These are phyloP conservation scores for Melampsora larici-populina DNA, from an alignment of 1,284 basidiomycete genomes.

Conservation along the genomic window DNA sequence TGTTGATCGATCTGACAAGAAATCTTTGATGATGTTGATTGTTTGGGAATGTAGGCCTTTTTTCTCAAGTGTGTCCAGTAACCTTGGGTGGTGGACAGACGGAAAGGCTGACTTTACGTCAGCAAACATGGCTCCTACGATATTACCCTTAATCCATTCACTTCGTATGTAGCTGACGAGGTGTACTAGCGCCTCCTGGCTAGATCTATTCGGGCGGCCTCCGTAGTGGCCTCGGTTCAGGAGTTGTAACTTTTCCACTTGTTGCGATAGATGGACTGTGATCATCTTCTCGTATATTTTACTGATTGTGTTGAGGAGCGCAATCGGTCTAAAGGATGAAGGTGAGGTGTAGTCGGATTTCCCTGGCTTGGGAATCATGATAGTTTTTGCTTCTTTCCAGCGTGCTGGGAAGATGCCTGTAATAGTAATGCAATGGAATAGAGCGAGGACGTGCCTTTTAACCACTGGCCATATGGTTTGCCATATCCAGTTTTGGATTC, in stretches of 20 bases:
- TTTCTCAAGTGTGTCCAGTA: not conserved
- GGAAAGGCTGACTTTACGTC: not conserved
- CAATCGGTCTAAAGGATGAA: constrained; percentile 12
- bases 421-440: not conserved
- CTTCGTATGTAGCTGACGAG: not conserved
- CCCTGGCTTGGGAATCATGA: constrained; percentile 8
- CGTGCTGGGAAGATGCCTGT: not conserved
- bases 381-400: constrained; percentile 8
- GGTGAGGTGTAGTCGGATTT: constrained; percentile 1
- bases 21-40: not conserved
- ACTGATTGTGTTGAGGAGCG: not conserved
- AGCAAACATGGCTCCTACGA: not conserved
- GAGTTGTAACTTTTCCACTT: too few species aligned
- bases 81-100: not conserved
- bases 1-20: not conserved
- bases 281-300: too few species aligned
- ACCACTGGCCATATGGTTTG: too few species aligned
- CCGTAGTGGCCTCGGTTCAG: not conserved
- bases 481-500: too few species aligned
- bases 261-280: not conserved
- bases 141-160: not conserved
- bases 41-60: not conserved
- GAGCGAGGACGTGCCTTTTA: too few species aligned
- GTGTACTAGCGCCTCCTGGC: not conserved
- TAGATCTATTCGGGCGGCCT: not conserved